Evolutionary conservation across 768 basidiomycete species (phyloP).

Genomic region (Tylopilus felleus): DNA sequence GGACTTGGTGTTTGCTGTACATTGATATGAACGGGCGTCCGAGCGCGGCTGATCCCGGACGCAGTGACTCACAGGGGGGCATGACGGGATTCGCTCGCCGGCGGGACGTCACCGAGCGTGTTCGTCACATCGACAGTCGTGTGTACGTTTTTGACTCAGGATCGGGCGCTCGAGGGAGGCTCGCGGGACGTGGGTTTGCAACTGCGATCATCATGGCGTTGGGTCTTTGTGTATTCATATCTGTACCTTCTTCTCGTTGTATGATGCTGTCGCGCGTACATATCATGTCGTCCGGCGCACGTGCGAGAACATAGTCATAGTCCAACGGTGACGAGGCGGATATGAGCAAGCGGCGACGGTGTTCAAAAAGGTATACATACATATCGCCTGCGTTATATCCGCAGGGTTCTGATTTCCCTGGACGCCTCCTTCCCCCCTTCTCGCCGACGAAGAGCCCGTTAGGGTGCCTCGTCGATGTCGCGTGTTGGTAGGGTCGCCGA

Average conservation of each 20-base stretch:
- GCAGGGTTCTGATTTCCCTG: neutral
- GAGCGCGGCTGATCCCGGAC: neutral
- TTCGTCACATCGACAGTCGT: neutral
- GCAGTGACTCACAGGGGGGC: neutral
- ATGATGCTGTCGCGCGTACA: too few species aligned
- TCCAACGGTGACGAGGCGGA: neutral
- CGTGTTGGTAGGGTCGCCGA: constrained; percentile 23
- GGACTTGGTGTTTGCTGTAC: too few species aligned
- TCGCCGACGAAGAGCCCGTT: neutral
- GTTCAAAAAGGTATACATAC: neutral
- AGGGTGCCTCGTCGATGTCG: constrained; percentile 24
- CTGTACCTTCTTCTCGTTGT: neutral
- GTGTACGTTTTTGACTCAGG: neutral
- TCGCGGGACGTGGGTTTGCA: neutral
- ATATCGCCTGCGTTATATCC: neutral
- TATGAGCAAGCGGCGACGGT: neutral
- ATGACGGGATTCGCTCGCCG: neutral
- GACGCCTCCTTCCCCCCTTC: neutral
- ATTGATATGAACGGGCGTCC: neutral
- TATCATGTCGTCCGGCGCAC: too few species aligned
- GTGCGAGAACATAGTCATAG: too few species aligned
- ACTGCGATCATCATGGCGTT: neutral
- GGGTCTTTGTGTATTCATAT: too few species aligned
- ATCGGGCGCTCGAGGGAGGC: constrained; percentile 2
- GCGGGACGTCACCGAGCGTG: neutral